Evolutionary conservation across 129 eudicot genomes (phyloP).

Genomic region (Deinandra increscens): DNA sequence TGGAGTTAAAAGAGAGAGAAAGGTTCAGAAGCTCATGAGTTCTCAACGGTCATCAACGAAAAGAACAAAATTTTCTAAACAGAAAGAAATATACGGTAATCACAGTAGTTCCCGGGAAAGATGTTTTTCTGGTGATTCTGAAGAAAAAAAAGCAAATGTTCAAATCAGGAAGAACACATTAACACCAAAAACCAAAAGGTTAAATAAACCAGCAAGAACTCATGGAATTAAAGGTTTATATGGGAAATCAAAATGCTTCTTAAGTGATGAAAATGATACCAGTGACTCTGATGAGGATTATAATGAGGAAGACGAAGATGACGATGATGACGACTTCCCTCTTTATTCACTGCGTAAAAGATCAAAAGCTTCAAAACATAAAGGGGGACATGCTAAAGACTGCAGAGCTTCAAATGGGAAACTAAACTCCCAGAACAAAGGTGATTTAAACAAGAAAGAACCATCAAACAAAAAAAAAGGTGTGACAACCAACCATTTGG

Average conservation of each 20-base stretch:
- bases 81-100: slow-evolving; percentile 13
- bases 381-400: slow-evolving; percentile 17
- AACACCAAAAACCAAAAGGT: slow-evolving; percentile 13
- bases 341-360: slow-evolving; percentile 12
- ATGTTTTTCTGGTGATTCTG: slow-evolving; percentile 16
- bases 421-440: slow-evolving; percentile 11
- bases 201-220: slow-evolving; percentile 11
- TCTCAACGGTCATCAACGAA: slow-evolving; percentile 25
- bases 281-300: slow-evolving; percentile 35
- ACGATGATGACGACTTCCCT: slow-evolving; percentile 30
- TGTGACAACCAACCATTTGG: slow-evolving; percentile 2
- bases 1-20: slow-evolving; percentile 37
- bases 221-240: slow-evolving; percentile 17
- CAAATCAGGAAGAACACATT: slow-evolving; percentile 3
- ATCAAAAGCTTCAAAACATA: slow-evolving; percentile 23
- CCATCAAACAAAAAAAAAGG: slow-evolving; percentile 4
- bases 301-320: slow-evolving; percentile 22
- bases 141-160: slow-evolving; percentile 16
- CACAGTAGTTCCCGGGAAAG: slow-evolving; percentile 5
- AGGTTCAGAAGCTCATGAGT: slow-evolving; percentile 21
- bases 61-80: slow-evolving; percentile 18
- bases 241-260: slow-evolving; percentile 17
- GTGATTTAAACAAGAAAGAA: slow-evolving; percentile 21
- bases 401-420: slow-evolving; percentile 19
- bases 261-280: slow-evolving; percentile 1